These are phyloP conservation scores for Acanthamoeba rhysodes DNA, from an alignment of 208 protist species.

Conservation along the genomic window DNA sequence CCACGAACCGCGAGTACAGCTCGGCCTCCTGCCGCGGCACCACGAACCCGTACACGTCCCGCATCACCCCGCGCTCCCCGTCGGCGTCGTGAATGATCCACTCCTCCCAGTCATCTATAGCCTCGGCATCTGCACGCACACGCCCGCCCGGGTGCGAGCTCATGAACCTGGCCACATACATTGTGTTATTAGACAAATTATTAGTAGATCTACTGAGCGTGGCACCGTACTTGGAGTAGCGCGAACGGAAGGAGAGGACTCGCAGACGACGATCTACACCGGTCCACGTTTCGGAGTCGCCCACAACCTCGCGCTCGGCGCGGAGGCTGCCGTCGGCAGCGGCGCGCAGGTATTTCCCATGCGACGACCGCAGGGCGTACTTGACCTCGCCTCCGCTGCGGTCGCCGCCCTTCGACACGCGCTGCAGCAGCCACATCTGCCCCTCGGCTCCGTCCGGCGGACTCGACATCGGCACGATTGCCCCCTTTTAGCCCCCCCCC, in stretches of 20 bases:
- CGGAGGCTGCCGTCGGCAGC: slow-evolving; percentile 18
- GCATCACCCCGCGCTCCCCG: slow-evolving; percentile 7
- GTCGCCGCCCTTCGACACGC: slow-evolving; percentile 36
- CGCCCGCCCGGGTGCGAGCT: slow-evolving; percentile 46
- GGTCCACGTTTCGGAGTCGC: slow-evolving; percentile 36
- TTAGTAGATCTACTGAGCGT: not conserved
- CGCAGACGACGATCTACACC: slow-evolving; percentile 5
- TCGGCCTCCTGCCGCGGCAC: slow-evolving; percentile 22
- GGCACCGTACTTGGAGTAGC: not conserved
- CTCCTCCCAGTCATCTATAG: slow-evolving; percentile 33
- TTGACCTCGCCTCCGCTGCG: not conserved
- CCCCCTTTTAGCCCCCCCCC: not conserved
- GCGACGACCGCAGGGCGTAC: not conserved
- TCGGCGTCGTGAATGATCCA: slow-evolving; percentile 72
- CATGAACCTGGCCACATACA: slow-evolving; percentile 17
- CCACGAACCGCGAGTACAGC: slow-evolving; percentile 49
- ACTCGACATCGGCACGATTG: slow-evolving; percentile 14
- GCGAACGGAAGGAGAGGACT: not conserved
- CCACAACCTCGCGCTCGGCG: slow-evolving; percentile 43
- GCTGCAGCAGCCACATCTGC: slow-evolving; percentile 70
- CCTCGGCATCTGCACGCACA: slow-evolving; percentile 35
- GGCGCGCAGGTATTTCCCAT: slow-evolving; percentile 34
- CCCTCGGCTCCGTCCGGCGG: slow-evolving; percentile 35
- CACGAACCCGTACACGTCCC: slow-evolving; percentile 66
- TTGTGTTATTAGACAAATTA: not conserved